Evolutionary conservation across 495 filamentous ascomycete genomes (phyloP).

Genomic region (Penicillium riverlandense): DNA sequence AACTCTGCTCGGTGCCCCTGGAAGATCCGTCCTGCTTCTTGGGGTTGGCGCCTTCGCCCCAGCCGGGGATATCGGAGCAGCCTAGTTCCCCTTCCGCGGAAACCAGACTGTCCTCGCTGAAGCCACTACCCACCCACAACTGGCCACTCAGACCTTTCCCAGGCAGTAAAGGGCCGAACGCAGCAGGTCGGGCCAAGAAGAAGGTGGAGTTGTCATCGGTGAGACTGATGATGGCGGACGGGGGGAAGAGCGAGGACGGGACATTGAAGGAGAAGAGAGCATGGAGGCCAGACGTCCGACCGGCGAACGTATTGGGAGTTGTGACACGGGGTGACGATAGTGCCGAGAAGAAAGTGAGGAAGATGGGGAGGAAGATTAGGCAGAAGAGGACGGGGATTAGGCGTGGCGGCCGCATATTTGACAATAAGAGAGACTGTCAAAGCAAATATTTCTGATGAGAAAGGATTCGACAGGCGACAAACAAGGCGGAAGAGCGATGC

Average conservation of each 20-base stretch:
- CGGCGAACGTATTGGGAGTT: slow-evolving; percentile 32
- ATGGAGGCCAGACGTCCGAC: slow-evolving; percentile 38
- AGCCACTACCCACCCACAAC: slow-evolving; percentile 85
- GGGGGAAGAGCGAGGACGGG: slow-evolving; percentile 77
- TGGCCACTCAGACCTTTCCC: slow-evolving; percentile 71
- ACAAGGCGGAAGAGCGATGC: slow-evolving; percentile 8
- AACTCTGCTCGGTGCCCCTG: slow-evolving; percentile 20
- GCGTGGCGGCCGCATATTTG: slow-evolving; percentile 50
- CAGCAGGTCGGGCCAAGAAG: slow-evolving; percentile 86
- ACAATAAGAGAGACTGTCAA: slow-evolving; percentile 5
- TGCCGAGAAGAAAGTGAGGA: slow-evolving; percentile 44
- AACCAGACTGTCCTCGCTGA: slow-evolving; percentile 61
- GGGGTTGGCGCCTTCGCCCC: slow-evolving; percentile 52
- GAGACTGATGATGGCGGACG: slow-evolving; percentile 89
- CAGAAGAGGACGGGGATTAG: slow-evolving; percentile 45
- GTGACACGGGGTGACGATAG: slow-evolving; percentile 36
- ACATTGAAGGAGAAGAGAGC: slow-evolving; percentile 59
- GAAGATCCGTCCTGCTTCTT: slow-evolving; percentile 20
- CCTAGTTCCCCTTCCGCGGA: slow-evolving; percentile 79
- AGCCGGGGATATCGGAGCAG: slow-evolving; percentile 94
- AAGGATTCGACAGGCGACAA: slow-evolving; percentile 1
- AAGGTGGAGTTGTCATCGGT: slow-evolving; percentile 98
- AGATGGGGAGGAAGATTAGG: slow-evolving; percentile 46
- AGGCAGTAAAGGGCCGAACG: slow-evolving; percentile 80
- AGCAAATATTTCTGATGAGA: neutral